A percentile compares a stretch with the other conserved stretches of the same genome.
These are phyloP conservation scores for Morella rubra DNA, from an alignment of 306 rosid genomes.

Conservation along the genomic window DNA sequence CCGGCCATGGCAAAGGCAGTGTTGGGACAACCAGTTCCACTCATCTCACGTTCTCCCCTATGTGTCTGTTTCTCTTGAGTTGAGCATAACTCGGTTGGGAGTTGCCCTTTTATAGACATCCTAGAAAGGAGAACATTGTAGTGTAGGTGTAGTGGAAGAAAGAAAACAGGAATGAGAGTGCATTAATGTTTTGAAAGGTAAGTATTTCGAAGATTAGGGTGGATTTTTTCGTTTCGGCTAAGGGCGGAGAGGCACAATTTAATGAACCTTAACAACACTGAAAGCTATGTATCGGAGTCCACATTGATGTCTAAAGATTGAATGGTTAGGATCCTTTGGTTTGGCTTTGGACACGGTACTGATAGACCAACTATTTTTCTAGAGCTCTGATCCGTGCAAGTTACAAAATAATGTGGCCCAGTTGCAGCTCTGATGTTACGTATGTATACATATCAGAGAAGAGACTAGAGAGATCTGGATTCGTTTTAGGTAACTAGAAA, in stretches of 20 bases:
- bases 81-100: constrained; percentile 1
- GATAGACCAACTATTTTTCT: background rate
- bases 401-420: background rate
- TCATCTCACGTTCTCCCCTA: background rate
- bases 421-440: constrained; percentile 1
- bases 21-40: constrained; percentile 16
- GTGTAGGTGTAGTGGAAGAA: constrained; percentile 16
- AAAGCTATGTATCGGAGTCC: background rate
- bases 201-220: background rate
- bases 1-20: background rate
- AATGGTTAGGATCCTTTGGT: background rate
- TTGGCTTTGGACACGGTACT: background rate
- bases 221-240: background rate
- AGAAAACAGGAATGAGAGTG: background rate
- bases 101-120: constrained; percentile 27
- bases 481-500: background rate
- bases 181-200: constrained; percentile 28
- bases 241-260: background rate
- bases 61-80: background rate
- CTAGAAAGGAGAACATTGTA: constrained; percentile 11
- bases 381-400: constrained; percentile 5
- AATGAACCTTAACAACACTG: constrained; percentile 2
- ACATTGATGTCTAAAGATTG: background rate
- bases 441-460: background rate
- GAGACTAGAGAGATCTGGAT: background rate